A percentile compares a stretch with the other conserved stretches of the same genome.
phyloP scores from a whole-genome alignment of 192 early-diverging fungal species.

The Coemansia sp. region DNA sequence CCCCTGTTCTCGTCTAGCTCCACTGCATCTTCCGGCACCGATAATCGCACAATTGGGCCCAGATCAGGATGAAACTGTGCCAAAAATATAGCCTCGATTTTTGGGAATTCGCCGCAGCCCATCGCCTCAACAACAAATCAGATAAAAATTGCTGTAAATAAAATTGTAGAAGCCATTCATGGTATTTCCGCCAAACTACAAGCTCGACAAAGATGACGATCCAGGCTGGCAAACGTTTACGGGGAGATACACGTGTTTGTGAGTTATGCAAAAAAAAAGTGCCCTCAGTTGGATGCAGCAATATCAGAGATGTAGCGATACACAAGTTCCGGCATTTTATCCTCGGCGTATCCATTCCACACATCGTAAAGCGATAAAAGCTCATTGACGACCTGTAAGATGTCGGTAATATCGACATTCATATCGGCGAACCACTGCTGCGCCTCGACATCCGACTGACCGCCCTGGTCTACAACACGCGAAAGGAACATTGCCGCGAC shows the following conservation, averaged over 20 bases:
- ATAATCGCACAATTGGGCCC: constrained; percentile 44
- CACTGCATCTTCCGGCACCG: constrained; percentile 44
- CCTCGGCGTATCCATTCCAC: constrained; percentile 67
- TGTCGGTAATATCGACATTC: constrained; percentile 77
- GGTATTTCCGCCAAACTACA: background rate
- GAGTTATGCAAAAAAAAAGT: background rate
- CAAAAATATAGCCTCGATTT: constrained; percentile 43
- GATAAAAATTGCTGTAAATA: background rate
- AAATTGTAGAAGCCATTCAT: background rate
- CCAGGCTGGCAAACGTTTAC: background rate
- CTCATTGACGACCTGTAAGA: constrained; percentile 75
- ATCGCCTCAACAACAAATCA: background rate
- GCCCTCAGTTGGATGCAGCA: constrained; percentile 20
- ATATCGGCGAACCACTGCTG: constrained; percentile 78
- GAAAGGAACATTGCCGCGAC: constrained; percentile 73
- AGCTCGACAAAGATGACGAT: background rate
- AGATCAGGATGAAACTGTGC: constrained; percentile 44
- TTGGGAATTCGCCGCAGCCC: constrained; percentile 25
- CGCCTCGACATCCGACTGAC: constrained; percentile 56
- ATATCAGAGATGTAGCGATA: constrained; percentile 40
- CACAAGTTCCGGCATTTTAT: constrained; percentile 50
- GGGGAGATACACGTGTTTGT: background rate
- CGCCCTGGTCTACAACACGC: constrained; percentile 44
- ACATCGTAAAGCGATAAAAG: constrained; percentile 69
- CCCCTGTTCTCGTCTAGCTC: constrained; percentile 22